These are phyloP conservation scores for Pelargonium myrrhifolium DNA, from an alignment of 441 rosid species.

Conservation along the genomic window DNA sequence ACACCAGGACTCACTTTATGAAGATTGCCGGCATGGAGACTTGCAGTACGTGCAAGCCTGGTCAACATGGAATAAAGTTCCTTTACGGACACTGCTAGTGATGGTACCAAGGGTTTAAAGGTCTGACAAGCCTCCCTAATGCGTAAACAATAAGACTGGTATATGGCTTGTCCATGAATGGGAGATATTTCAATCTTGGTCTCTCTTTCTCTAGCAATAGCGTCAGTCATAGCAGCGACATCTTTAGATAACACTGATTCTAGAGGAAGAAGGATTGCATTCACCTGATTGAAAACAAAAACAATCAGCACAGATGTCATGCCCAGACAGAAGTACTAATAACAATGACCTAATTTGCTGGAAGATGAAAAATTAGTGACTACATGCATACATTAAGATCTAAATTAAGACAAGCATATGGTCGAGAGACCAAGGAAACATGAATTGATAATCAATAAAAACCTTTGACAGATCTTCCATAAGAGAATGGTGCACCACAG, in stretches of 20 bases:
- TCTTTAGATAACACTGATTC: conserved; percentile 77
- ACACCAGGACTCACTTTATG: conserved; percentile 47
- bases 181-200: conserved; percentile 73
- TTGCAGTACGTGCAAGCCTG: conserved; percentile 82
- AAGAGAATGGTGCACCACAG: conserved; percentile 59
- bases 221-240: conserved; percentile 83
- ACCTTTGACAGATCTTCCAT: conserved; percentile 87
- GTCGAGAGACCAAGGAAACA: conserved; percentile 11
- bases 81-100: conserved; percentile 51
- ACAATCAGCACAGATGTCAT: conserved; percentile 16
- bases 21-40: conserved; percentile 86
- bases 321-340: not conserved
- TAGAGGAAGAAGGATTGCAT: conserved; percentile 72
- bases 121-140: conserved; percentile 71
- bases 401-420: not conserved
- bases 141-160: conserved; percentile 72
- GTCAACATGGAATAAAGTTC: conserved; percentile 57
- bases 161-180: conserved; percentile 89
- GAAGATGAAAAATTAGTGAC: too few species aligned
- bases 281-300: conserved; percentile 47
- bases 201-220: conserved; percentile 68
- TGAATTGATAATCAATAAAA: conserved; percentile 15
- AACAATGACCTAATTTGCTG: too few species aligned
- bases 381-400: not conserved
- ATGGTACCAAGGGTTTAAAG: conserved; percentile 56